Base-by-base conservation (phyloP, 2,329 filamentous ascomycete species). In the Fusarium poae region DNA sequence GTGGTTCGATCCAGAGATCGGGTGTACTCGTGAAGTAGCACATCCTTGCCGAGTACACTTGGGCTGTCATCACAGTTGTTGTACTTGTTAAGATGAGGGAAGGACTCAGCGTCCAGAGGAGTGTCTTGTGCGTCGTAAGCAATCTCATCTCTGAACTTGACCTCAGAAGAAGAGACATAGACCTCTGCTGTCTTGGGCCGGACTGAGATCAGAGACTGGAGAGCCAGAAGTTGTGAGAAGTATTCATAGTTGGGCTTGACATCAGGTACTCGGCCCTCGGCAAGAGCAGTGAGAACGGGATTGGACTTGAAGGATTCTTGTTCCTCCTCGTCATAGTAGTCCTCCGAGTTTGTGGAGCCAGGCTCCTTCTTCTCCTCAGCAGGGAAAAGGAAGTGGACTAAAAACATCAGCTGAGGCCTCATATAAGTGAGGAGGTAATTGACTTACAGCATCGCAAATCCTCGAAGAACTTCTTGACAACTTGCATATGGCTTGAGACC, bases 401-500 rank as follows among this genome's bases (percentile, higher is more conserved):
- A 12, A n/a, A 54, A 46, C 42, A 64, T 72, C 35, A 72, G 71
- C 58, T 20, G 27, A 30, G 16, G 16, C 12, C 13, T 50, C 15
- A 5, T 13, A 18, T 45, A 13, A 23, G 7, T 3, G 16, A 3
- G 30, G n/a, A 6, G 18, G 13, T 16, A 10, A 25, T 27, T 29
- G 13, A 82, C 88, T 84, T 80, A 90, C 88, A 90, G 76, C 86
- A 88, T 43, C 86, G 84, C 66, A 91, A 82, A 56, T 86, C 84
- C 57, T 84, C 83, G 68, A 91, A 87, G 75, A 91, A 90, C 52
- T 86, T 87, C 79, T 91, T 91, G 57, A 91, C 80, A 16, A 92
- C 89, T 75, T 92, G 89, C 74, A 91, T 91, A 73, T 91, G 89
- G 74, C 88, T 91, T 4, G 89, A 91, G 7, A 91, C 88, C 72